Evolutionary conservation across 495 filamentous ascomycete species (phyloP).

Genomic region (Penicillium goetzii): DNA sequence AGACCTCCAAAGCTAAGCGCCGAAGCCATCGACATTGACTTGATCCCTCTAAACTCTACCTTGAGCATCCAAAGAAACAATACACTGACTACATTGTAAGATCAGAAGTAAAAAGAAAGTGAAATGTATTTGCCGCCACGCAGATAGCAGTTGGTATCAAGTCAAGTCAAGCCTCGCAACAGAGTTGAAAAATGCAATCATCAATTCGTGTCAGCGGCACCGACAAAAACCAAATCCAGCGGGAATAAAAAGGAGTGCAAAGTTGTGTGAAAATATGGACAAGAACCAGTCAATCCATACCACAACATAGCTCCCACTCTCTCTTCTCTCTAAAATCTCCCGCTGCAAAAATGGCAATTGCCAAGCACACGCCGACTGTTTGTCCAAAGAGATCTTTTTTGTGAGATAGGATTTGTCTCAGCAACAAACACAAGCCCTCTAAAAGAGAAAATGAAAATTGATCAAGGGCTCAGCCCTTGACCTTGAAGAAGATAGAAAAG

Average conservation of each 20-base stretch:
- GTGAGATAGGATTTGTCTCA: neutral
- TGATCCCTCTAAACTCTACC: neutral
- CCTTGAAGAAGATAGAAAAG: neutral
- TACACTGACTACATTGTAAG: neutral
- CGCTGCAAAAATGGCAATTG: neutral
- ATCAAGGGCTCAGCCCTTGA: slow-evolving; percentile 8
- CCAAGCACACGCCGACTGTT: neutral
- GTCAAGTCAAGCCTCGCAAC: neutral
- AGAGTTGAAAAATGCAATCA: slow-evolving; percentile 12
- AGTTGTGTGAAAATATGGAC: neutral
- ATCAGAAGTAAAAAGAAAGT: neutral
- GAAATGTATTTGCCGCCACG: slow-evolving; percentile 7
- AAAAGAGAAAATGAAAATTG: neutral
- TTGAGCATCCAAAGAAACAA: no score
- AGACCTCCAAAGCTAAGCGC: neutral
- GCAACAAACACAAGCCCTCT: no score
- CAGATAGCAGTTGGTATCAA: slow-evolving; percentile 16
- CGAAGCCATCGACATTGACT: neutral
- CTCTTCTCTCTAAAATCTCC: neutral
- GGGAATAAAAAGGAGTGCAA: neutral
- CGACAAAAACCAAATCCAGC: neutral
- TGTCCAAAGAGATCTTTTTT: slow-evolving; percentile 9
- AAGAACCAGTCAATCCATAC: slow-evolving; percentile 4
- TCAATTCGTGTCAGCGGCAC: slow-evolving; percentile 13
- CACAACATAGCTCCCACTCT: neutral